phyloP scores from a whole-genome alignment of 352 stramenopile genomes.

The Phytophthora sp. region DNA sequence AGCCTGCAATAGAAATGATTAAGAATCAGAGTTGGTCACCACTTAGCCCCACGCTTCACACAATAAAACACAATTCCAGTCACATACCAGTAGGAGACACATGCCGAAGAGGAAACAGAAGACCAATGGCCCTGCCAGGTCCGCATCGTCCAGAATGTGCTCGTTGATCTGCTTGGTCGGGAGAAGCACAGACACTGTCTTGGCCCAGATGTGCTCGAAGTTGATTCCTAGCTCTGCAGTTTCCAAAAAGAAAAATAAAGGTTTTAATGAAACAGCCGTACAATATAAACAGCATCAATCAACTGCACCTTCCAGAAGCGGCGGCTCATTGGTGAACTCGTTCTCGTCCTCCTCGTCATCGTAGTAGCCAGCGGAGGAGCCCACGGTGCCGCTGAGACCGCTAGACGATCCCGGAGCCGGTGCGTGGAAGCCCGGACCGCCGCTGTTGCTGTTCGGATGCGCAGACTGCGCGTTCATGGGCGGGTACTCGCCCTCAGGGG shows the following conservation, averaged over 20 bases:
- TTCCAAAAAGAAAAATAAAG: constrained; percentile 16
- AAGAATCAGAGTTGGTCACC: constrained; percentile 2
- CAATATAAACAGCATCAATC: constrained; percentile 2
- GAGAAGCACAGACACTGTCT: constrained; percentile 95
- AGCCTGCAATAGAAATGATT: constrained; percentile 41
- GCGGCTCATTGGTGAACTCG: constrained; percentile 96
- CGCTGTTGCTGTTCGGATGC: constrained; percentile 22
- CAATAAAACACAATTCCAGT: neutral
- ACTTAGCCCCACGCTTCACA: neutral
- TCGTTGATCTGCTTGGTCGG: constrained; percentile 92
- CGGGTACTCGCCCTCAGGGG: constrained; percentile 50
- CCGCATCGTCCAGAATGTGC: constrained; percentile 91
- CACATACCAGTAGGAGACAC: constrained; percentile 91
- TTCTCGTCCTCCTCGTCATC: constrained; percentile 60
- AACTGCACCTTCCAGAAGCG: constrained; percentile 94
- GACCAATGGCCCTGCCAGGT: constrained; percentile 95
- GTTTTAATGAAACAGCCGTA: no score
- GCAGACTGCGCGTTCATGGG: constrained; percentile 36
- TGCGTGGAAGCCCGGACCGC: constrained; percentile 33
- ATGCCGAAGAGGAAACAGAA: constrained; percentile 95
- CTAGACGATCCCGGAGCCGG: constrained; percentile 29
- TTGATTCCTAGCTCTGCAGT: constrained; percentile 95
- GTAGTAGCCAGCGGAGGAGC: constrained; percentile 30
- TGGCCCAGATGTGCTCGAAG: constrained; percentile 97
- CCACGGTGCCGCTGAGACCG: constrained; percentile 33